Percentiles rank a stretch among this genome's conserved stretches.
phyloP scores from a whole-genome alignment of 1,284 basidiomycete species.

The Puccinia sorghi region DNA sequence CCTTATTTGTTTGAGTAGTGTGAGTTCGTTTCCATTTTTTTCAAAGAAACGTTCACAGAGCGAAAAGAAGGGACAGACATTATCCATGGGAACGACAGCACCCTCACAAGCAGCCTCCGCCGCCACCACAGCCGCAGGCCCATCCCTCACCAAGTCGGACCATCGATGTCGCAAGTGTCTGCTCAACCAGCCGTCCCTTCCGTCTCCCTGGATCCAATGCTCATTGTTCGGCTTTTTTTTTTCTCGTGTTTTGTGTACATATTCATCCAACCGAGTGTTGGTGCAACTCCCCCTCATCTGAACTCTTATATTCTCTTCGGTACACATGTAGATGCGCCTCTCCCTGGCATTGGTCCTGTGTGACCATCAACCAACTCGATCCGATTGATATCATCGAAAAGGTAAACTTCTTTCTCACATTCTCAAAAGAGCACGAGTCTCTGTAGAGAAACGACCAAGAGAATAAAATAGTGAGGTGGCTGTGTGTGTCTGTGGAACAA shows the following conservation, averaged over 20 bases:
- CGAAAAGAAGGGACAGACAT: too few species aligned
- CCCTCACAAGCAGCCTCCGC: too few species aligned
- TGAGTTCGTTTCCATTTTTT: too few species aligned
- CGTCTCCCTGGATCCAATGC: constrained; percentile 16
- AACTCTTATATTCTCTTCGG: neutral
- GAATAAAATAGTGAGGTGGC: neutral
- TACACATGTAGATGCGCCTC: constrained; percentile 19
- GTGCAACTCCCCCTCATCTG: neutral
- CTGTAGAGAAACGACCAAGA: neutral
- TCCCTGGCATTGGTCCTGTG: constrained; percentile 44
- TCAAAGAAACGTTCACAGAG: too few species aligned
- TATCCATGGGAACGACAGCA: too few species aligned
- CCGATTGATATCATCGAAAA: constrained; percentile 39
- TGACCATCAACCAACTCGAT: constrained; percentile 31
- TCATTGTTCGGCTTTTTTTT: constrained; percentile 7
- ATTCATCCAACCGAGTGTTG: neutral
- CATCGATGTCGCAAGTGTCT: constrained; percentile 10
- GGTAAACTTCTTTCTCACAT: too few species aligned
- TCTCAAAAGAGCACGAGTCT: too few species aligned
- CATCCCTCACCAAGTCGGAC: neutral
- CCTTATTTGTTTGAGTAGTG: too few species aligned
- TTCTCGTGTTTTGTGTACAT: too few species aligned
- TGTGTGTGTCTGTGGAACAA: neutral
- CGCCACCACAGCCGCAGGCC: too few species aligned
- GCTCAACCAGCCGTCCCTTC: neutral